A percentile compares a stretch with the other conserved stretches of the same genome.
These are phyloP conservation scores for Populus nigra DNA, from an alignment of 345 rosid genomes.

Conservation along the genomic window DNA sequence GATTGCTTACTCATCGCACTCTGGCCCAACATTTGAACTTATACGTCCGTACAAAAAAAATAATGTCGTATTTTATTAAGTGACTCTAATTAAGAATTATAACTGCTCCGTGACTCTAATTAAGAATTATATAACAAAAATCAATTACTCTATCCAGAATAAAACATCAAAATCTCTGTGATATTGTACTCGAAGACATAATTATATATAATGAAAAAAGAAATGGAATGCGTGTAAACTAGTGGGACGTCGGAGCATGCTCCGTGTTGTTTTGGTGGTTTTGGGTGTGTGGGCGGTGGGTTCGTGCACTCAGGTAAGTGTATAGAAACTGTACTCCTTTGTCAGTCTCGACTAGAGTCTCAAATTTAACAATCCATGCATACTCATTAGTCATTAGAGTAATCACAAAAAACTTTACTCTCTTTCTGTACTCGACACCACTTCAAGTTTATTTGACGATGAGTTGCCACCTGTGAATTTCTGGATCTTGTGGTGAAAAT, in stretches of 20 bases:
- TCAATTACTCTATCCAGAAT: neutral
- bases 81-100: neutral
- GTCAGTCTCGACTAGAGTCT: neutral
- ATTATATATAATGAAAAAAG: neutral
- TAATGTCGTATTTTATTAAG: neutral
- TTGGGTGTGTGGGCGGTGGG: constrained; percentile 14
- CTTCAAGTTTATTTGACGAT: neutral
- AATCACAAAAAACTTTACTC: neutral
- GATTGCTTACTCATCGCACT: no score
- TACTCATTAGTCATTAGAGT: neutral
- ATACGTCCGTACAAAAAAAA: no score
- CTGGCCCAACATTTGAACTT: no score
- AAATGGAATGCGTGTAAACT: neutral
- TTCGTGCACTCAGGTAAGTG: neutral
- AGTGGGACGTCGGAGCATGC: neutral
- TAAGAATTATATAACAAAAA: no score
- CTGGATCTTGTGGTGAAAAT: neutral
- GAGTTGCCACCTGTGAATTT: neutral
- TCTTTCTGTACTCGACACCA: neutral
- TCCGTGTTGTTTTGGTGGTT: neutral
- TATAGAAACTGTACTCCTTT: neutral
- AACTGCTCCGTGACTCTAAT: neutral
- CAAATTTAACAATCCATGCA: neutral
- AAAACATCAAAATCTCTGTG: neutral
- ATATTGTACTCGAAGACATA: neutral